phyloP scores from a whole-genome alignment of 306 rosid species.

The Prunus campanulata region DNA sequence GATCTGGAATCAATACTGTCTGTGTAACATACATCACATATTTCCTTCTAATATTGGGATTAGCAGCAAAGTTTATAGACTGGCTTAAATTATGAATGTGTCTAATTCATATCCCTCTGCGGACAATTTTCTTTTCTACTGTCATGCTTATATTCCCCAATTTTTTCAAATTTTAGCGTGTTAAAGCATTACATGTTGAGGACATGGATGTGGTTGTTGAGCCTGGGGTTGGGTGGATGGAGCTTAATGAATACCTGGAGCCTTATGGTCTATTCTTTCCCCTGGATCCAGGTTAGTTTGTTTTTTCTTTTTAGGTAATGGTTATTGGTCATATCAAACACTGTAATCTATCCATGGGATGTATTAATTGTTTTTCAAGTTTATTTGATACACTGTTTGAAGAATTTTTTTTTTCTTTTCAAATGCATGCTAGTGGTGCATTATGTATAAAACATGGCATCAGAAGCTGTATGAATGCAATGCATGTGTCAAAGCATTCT shows the following conservation, averaged over 20 bases:
- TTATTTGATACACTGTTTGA: neutral
- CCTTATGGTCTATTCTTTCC: constrained; percentile 96
- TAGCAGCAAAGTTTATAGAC: neutral
- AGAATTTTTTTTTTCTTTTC: neutral
- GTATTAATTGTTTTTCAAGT: neutral
- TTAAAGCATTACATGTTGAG: constrained; percentile 76
- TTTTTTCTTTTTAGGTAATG: neutral
- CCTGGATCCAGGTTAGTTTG: constrained; percentile 89
- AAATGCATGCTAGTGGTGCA: neutral
- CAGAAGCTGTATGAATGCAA: neutral
- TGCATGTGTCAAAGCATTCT: neutral
- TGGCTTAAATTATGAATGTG: neutral
- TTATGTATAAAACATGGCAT: neutral
- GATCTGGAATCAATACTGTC: neutral
- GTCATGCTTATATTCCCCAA: constrained; percentile 21
- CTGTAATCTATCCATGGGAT: neutral
- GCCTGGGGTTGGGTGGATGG: constrained; percentile 99
- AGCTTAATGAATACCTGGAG: constrained; percentile 91
- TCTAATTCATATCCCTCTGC: neutral
- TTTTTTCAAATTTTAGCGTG: constrained; percentile 42
- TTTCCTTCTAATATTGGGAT: neutral
- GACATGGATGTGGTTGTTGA: constrained; percentile 97
- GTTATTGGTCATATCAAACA: neutral
- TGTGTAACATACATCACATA: neutral
- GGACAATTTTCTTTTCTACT: neutral